Evolutionary conservation across 2,329 filamentous ascomycete species (phyloP).

Genomic region (Aspergillus pseudotamarii): DNA sequence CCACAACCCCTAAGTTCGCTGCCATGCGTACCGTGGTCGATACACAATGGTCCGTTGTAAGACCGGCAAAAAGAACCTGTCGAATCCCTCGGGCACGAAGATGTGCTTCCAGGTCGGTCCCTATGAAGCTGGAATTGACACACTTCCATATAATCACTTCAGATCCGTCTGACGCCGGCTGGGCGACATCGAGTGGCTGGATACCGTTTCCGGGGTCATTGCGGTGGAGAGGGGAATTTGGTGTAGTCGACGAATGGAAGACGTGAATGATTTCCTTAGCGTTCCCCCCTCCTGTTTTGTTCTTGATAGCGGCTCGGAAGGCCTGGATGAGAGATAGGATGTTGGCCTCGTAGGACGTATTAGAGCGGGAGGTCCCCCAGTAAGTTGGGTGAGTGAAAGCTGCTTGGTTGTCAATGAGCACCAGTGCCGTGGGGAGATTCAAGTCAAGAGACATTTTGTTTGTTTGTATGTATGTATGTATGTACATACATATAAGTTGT

Average conservation of each 20-base stretch:
- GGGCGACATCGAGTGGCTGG: conserved; percentile 34
- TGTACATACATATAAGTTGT: no score
- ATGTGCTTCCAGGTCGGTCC: conserved; percentile 45
- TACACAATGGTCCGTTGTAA: conserved; percentile 56
- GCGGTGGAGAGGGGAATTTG: conserved; percentile 42
- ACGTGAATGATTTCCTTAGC: conserved; percentile 47
- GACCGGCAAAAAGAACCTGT: conserved; percentile 46
- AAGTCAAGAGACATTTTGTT: conserved; percentile 18
- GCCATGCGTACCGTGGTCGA: conserved; percentile 54
- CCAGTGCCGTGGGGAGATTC: conserved; percentile 41
- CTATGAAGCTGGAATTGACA: conserved; percentile 53
- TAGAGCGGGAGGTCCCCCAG: conserved; percentile 49
- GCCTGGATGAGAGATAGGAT: conserved; percentile 40
- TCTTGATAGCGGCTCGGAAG: conserved; percentile 34
- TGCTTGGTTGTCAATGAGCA: conserved; percentile 53
- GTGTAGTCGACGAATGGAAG: conserved; percentile 45
- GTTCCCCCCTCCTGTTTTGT: conserved; percentile 4
- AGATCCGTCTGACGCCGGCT: conserved; percentile 29
- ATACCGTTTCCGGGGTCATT: conserved; percentile 29
- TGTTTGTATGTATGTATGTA: not conserved
- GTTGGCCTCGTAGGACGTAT: conserved; percentile 49
- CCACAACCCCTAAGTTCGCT: conserved; percentile 49
- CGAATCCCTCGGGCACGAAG: conserved; percentile 37
- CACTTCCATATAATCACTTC: conserved; percentile 48
- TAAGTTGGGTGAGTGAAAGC: conserved; percentile 44